Evolutionary conservation across 768 basidiomycete species (phyloP), one percentile per base, ranked within the genome.

Genomic region (Mycena galericulata): DNA sequence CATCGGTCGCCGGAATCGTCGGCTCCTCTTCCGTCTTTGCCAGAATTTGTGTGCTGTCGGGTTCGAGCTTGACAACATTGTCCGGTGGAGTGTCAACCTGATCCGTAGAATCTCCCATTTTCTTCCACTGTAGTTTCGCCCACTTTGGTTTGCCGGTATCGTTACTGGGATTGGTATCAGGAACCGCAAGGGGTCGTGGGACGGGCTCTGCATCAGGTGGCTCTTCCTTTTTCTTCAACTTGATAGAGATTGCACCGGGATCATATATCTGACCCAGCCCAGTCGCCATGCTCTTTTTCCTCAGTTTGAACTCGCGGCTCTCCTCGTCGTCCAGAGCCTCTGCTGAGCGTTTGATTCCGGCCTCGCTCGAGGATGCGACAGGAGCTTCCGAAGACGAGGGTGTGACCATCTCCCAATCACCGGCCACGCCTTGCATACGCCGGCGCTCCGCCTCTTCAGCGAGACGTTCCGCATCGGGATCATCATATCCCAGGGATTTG

Each of bases 231-330:
- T 87, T 89, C 79, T 90, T 92, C 34, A 88, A 70, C 75, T 90
- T 89, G 72, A 93, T 86, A 32, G 87, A 80, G 53, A 94, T 88
- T 24, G 88, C 73, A 1, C 89, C 91, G 4, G 92, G 93, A 76
- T 97, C 95, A 71, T 93, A 97, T 30, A 93, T 87, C 72, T 94
- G 91, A 15, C 92, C 94, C 14, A 94, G 82, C 9, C 91, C 93
- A 0, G 83, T 78, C 1, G 77, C 79, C 47, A 87, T 76, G 0
- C 84, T 89, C 80, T 89, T 91, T 82, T 88, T 90, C 68, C 89
- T 84, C 67, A 94, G 74, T 77, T 91, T 93, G 82, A 89, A 94
- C 30, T 82, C 78, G 4, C 90, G 87, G 61, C 90, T 88, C 43
- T 89, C 90, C 40, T 83, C 85, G 27, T 81, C 85, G 9, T 72